Conservation (phyloP, 345 rosid genomes). For the Syzygium oleosum region DNA sequence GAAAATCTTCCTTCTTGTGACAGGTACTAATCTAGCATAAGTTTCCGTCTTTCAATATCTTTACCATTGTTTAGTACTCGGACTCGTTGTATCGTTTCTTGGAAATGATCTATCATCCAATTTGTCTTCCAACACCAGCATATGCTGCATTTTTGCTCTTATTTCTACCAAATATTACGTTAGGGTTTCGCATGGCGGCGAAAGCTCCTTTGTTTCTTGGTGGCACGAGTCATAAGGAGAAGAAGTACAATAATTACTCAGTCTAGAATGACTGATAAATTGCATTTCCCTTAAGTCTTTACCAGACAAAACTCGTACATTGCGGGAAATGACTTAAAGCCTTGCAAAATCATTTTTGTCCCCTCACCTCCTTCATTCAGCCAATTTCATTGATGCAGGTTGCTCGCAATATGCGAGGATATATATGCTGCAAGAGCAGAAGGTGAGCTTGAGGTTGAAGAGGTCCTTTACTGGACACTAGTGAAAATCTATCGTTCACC, state of each 20-base stretch:
- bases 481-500: conserved; percentile 41
- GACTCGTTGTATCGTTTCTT: not conserved
- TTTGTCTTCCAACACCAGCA: not conserved
- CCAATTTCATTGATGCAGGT: conserved; percentile 12
- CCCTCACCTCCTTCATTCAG: not conserved
- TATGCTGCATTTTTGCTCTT: not conserved
- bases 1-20: conserved; percentile 47
- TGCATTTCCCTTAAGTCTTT: not conserved
- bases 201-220: not conserved
- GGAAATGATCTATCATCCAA: not conserved
- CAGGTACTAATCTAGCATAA: conserved; percentile 14
- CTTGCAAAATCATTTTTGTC: not conserved
- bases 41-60: not conserved
- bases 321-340: not conserved
- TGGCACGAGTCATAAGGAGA: not conserved
- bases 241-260: not conserved
- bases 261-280: not conserved
- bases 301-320: not conserved
- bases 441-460: conserved; percentile 43
- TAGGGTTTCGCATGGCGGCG: not conserved
- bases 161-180: not conserved
- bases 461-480: conserved; percentile 36
- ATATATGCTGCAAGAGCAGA: conserved; percentile 43
- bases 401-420: conserved; percentile 38
- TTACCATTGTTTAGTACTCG: not conserved